phyloP scores from a whole-genome alignment of 805 yeast species.

The Spathaspora sp. region DNA sequence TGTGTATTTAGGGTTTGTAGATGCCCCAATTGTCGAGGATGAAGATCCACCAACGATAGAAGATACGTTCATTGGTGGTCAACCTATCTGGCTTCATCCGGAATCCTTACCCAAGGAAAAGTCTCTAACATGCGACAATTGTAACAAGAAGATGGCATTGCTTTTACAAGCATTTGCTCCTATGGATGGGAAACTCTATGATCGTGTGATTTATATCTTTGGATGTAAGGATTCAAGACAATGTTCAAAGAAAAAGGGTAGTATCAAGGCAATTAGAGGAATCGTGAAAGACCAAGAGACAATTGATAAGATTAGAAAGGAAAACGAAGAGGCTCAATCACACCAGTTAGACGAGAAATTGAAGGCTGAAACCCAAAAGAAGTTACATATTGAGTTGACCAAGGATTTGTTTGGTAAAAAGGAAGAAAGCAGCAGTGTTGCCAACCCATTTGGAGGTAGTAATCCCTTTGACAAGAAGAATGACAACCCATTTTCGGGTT shows the following conservation, averaged over 20 bases:
- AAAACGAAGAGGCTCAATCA: slow-evolving; percentile 23
- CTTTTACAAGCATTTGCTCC: slow-evolving; percentile 82
- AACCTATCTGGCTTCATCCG: slow-evolving; percentile 60
- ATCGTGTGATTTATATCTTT: slow-evolving; percentile 77
- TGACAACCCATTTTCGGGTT: slow-evolving; percentile 4
- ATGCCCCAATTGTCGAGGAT: slow-evolving; percentile 46
- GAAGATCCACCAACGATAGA: slow-evolving; percentile 43
- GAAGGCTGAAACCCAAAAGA: slow-evolving; percentile 41
- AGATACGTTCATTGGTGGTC: slow-evolving; percentile 83
- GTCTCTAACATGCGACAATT: slow-evolving; percentile 59
- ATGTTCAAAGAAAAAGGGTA: slow-evolving; percentile 70
- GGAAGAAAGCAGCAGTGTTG: slow-evolving; percentile 10
- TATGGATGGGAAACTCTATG: slow-evolving; percentile 66
- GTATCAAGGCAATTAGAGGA: slow-evolving; percentile 75
- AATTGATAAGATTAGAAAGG: slow-evolving; percentile 37
- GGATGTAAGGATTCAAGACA: slow-evolving; percentile 53
- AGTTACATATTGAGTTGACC: slow-evolving; percentile 34
- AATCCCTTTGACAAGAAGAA: slow-evolving; percentile 18
- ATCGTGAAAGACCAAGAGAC: slow-evolving; percentile 55
- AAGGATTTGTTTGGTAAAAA: slow-evolving; percentile 32
- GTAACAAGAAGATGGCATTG: slow-evolving; percentile 60
- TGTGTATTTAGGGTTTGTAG: slow-evolving; percentile 63
- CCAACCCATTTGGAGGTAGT: slow-evolving; percentile 34
- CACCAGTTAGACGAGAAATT: slow-evolving; percentile 38
- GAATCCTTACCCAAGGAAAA: slow-evolving; percentile 54